Conservation (phyloP, 1,284 basidiomycete species). For the Takashimella koratensis region DNA sequence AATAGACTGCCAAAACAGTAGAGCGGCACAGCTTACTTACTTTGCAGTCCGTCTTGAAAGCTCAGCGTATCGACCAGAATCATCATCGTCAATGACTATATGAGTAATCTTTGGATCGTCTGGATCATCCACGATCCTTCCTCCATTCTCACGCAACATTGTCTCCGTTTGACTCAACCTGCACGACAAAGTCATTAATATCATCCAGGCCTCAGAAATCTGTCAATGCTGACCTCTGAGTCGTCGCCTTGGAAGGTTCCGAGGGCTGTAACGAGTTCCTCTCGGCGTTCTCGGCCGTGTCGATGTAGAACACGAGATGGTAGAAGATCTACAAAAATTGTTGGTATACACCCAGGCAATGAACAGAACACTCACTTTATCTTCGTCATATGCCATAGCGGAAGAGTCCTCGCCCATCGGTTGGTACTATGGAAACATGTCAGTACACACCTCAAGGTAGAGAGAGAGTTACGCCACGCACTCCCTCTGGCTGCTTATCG, state of each 20-base stretch:
- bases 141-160: constrained; percentile 65
- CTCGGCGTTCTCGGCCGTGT: constrained; percentile 68
- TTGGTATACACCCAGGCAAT: not conserved
- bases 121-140: constrained; percentile 60
- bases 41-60: constrained; percentile 66
- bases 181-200: not conserved
- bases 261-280: constrained; percentile 59
- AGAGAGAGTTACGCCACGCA: too few relatives aligned
- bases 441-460: too few relatives aligned
- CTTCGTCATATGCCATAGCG: constrained; percentile 70
- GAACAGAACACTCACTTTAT: constrained; percentile 40
- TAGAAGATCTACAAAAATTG: constrained; percentile 55
- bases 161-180: constrained; percentile 60
- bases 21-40: constrained; percentile 49
- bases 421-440: constrained; percentile 15
- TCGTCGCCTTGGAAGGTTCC: constrained; percentile 52
- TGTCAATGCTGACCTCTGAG: constrained; percentile 52
- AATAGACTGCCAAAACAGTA: constrained; percentile 4
- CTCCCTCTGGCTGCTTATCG: constrained; percentile 30
- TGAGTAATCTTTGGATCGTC: constrained; percentile 76
- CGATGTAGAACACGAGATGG: constrained; percentile 82
- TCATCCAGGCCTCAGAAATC: not conserved
- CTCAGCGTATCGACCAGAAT: constrained; percentile 58
- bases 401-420: constrained; percentile 64
- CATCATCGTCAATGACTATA: constrained; percentile 62